These are phyloP conservation scores for Kwoniella bestiolae DNA, from an alignment of 768 basidiomycete species.

Conservation along the genomic window DNA sequence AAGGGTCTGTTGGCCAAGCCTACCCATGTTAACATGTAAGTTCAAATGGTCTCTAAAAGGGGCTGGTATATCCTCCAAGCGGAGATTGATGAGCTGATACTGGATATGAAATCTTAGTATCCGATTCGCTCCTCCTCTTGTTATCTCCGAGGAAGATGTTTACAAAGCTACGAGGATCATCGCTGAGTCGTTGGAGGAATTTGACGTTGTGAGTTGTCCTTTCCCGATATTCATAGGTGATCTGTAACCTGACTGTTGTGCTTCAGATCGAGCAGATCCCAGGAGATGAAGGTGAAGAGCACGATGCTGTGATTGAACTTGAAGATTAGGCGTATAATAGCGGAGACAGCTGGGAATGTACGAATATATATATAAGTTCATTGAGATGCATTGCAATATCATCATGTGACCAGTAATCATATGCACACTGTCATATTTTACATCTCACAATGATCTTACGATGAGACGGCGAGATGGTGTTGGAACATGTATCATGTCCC, in stretches of 20 bases:
- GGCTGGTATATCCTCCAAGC: too few relatives aligned
- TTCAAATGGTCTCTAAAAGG: constrained; percentile 27
- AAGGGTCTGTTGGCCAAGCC: constrained; percentile 92
- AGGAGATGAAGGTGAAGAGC: constrained; percentile 54
- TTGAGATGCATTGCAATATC: background rate
- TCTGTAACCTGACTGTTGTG: background rate
- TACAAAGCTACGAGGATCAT: constrained; percentile 75
- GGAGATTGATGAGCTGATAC: constrained; percentile 2
- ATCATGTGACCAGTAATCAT: background rate
- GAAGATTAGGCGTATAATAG: constrained; percentile 31
- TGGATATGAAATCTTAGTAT: constrained; percentile 64
- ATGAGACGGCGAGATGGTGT: too few relatives aligned
- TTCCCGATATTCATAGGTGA: background rate
- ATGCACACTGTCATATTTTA: background rate
- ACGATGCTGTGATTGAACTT: constrained; percentile 46
- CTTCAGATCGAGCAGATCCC: constrained; percentile 53
- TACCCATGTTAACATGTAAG: constrained; percentile 91
- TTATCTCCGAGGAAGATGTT: constrained; percentile 87
- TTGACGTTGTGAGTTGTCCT: constrained; percentile 67
- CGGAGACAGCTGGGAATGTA: background rate
- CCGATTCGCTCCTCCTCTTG: constrained; percentile 93
- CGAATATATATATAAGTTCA: background rate
- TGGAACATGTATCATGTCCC: too few relatives aligned
- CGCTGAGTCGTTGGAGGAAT: constrained; percentile 73
- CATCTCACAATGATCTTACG: too few relatives aligned